Evolutionary conservation across 2,329 filamentous ascomycete species (phyloP), one percentile per base, ranked within the genome.

Genomic region (Epichloe glyceriae): DNA sequence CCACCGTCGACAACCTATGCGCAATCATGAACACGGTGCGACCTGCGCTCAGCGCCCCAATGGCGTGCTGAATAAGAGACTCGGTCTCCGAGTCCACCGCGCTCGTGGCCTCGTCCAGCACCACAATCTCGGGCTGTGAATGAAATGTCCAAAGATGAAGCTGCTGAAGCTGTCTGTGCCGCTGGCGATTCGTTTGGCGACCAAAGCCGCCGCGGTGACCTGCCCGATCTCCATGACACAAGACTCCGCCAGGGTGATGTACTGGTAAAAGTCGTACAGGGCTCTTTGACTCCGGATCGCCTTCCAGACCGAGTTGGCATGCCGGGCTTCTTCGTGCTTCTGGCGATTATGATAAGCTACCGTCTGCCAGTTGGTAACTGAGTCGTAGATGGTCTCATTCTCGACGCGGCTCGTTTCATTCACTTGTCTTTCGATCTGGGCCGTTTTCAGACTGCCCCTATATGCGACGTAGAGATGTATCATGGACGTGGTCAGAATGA

Each of bases 81-180:
- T 76, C 70, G 0, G 71, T 74, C 22, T 67, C 61, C 14, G 67
- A 69, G 56, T 73, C 71, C 2, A 75, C 65, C 41, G 68, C 70
- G 58, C 73, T 77, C 3, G 73, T 75, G 1, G 77, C 71, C 59
- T 76, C 74, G 53, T 77, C 74, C 11, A 78, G 59, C 11, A 66
- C 53, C 19, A 64, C 56, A 44, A 67, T 60, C 8, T 53, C 53
- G 7, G 62, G 59, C n/a, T 58, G n/a, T n/a, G n/a, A n/a, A n/a
- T n/a, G n/a, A n/a, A n/a, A n/a, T n/a, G n/a, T n/a, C n/a, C n/a
- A 17, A 81, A 80, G 4, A 86, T 76, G 54, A 87, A 82, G 53
- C 46, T 51, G 41, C 49, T 26, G 41, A 53, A 38, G 26, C 19
- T 49, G 22, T 74, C 75, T 40, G 81, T 49, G n/a, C 53, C 49